phyloP scores from a whole-genome alignment of 2,329 filamentous ascomycete species.

The Bipolaris oryzae region DNA sequence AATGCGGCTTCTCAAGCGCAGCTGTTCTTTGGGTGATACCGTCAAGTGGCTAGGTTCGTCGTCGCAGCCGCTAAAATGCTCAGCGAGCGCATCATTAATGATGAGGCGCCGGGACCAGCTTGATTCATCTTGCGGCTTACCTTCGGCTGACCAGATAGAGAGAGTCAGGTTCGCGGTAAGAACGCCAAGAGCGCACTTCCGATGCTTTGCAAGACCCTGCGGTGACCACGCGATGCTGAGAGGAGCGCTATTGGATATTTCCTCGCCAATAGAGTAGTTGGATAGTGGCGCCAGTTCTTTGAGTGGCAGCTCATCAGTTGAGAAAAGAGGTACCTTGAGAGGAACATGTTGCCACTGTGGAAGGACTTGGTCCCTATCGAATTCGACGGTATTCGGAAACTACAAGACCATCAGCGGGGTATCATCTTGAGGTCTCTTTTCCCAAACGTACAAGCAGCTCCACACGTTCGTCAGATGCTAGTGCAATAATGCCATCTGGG shows the following conservation, averaged over 20 bases:
- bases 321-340: slow-evolving; percentile 60
- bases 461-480: slow-evolving; percentile 62
- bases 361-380: slow-evolving; percentile 37
- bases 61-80: slow-evolving; percentile 42
- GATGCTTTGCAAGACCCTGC: slow-evolving; percentile 60
- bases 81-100: slow-evolving; percentile 57
- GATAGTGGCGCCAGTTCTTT: slow-evolving; percentile 54
- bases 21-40: slow-evolving; percentile 36
- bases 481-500: slow-evolving; percentile 61
- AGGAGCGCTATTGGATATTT: slow-evolving; percentile 60
- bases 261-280: slow-evolving; percentile 63
- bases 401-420: slow-evolving; percentile 19
- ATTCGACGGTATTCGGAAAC: slow-evolving; percentile 43
- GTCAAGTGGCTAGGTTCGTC: slow-evolving; percentile 25
- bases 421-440: not conserved
- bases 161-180: slow-evolving; percentile 63
- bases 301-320: slow-evolving; percentile 54
- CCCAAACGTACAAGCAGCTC: slow-evolving; percentile 54
- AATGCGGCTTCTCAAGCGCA: slow-evolving; percentile 48
- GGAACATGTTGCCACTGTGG: slow-evolving; percentile 46
- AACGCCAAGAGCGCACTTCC: slow-evolving; percentile 60
- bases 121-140: slow-evolving; percentile 47
- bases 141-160: slow-evolving; percentile 61
- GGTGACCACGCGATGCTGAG: slow-evolving; percentile 62
- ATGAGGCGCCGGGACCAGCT: slow-evolving; percentile 61